Percentiles rank a stretch among this genome's conserved stretches.
Conservation (phyloP, 2,329 filamentous ascomycete species). For the Microsporum canis region DNA sequence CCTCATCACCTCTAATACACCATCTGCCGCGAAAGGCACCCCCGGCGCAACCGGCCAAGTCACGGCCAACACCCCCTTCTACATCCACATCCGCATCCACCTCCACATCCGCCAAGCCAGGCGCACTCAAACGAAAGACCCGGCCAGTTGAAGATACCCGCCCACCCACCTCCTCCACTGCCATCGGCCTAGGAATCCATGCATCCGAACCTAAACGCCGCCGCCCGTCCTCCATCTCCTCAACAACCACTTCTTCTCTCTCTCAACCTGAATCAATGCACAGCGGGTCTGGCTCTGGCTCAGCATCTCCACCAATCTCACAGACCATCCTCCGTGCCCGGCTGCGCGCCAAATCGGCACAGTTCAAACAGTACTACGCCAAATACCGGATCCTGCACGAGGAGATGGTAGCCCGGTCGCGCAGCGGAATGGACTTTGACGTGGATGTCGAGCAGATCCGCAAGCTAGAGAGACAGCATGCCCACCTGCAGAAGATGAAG, state of each 20-base stretch:
- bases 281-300: constrained; percentile 21
- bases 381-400: constrained; percentile 48
- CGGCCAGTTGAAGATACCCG: constrained; percentile 19
- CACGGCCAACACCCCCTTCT: constrained; percentile 16
- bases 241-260: constrained; percentile 11
- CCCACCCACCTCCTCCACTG: constrained; percentile 1
- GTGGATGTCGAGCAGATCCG: constrained; percentile 40
- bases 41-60: background rate
- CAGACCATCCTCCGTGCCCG: constrained; percentile 29
- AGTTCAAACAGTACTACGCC: constrained; percentile 48
- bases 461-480: constrained; percentile 44
- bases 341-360: constrained; percentile 31
- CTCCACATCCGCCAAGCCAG: constrained; percentile 19
- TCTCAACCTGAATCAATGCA: background rate
- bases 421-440: constrained; percentile 23
- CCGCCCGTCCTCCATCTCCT: constrained; percentile 28
- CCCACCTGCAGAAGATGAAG: constrained; percentile 46
- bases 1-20: constrained; percentile 36
- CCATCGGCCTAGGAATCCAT: constrained; percentile 15
- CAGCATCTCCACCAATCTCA: constrained; percentile 30
- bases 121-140: constrained; percentile 33
- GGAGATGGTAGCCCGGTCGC: constrained; percentile 29
- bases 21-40: constrained; percentile 21
- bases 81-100: constrained; percentile 14
- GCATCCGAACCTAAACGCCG: constrained; percentile 20